Percentiles rank a stretch among this genome's conserved stretches.
These are phyloP conservation scores for Chlorella sp. DNA, from an alignment of 139 green algal species.

Conservation along the genomic window DNA sequence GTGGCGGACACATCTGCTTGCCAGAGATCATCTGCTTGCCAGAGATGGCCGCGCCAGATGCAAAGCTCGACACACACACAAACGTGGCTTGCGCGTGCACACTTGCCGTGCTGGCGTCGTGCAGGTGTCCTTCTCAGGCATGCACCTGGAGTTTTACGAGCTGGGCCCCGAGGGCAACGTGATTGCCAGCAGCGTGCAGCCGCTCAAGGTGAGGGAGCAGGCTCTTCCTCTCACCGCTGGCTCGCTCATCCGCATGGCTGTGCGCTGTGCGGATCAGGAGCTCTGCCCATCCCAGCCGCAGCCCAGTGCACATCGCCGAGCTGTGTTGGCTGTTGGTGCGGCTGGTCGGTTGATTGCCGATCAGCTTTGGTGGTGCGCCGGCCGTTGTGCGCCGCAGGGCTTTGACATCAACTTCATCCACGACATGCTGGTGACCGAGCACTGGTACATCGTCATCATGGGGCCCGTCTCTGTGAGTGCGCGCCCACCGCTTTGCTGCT, in stretches of 20 bases:
- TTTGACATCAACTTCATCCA: conserved; percentile 37
- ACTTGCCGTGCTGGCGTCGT: neutral
- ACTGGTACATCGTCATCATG: conserved; percentile 46
- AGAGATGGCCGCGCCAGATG: too few relatives aligned
- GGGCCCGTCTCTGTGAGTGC: conserved; percentile 33
- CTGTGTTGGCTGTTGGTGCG: too few relatives aligned
- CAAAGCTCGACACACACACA: too few relatives aligned
- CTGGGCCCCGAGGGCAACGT: conserved; percentile 11
- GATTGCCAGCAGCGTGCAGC: conserved; percentile 9
- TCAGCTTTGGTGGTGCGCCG: neutral
- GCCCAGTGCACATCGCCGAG: too few relatives aligned
- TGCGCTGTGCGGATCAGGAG: too few relatives aligned
- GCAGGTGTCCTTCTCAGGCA: conserved; percentile 11
- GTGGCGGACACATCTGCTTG: too few relatives aligned
- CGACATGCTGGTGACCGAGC: conserved; percentile 45
- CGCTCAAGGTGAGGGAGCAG: conserved; percentile 26
- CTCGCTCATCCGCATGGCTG: too few relatives aligned
- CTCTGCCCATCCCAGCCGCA: too few relatives aligned
- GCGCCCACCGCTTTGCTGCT: neutral
- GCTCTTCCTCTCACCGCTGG: too few relatives aligned
- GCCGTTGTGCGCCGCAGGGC: neutral
- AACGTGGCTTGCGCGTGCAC: too few relatives aligned
- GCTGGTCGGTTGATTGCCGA: neutral
- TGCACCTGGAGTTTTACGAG: conserved; percentile 24
- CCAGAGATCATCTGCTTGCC: too few relatives aligned